A percentile compares a stretch with the other conserved stretches of the same genome.
phyloP scores from a whole-genome alignment of 2,329 filamentous ascomycete species.

The Cercospora sp. region DNA sequence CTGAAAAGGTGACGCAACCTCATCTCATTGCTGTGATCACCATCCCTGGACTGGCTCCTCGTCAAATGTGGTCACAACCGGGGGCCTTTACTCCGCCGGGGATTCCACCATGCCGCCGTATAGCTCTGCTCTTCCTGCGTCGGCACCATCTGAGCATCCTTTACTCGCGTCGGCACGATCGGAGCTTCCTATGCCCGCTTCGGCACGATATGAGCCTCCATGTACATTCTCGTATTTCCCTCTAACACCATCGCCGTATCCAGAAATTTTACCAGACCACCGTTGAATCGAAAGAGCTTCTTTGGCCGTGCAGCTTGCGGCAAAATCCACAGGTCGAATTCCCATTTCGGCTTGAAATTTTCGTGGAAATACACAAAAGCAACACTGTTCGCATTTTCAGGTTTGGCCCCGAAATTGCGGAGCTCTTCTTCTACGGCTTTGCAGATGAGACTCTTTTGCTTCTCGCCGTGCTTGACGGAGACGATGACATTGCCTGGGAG shows the following conservation, averaged over 20 bases:
- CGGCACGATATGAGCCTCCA: conserved; percentile 14
- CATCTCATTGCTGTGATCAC: no score
- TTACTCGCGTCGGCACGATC: neutral
- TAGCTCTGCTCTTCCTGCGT: neutral
- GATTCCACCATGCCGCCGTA: neutral
- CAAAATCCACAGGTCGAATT: neutral
- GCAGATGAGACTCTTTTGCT: conserved; percentile 3
- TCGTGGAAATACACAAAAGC: neutral
- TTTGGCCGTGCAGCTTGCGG: conserved; percentile 3
- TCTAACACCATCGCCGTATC: neutral
- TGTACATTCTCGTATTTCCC: conserved; percentile 8
- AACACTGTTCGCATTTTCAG: neutral
- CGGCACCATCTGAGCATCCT: neutral
- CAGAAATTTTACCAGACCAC: conserved; percentile 1
- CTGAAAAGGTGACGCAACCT: no score
- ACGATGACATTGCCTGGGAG: conserved; percentile 3
- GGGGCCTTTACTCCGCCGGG: no score
- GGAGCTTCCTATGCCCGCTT: neutral
- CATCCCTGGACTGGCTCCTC: no score
- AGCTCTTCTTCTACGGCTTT: neutral
- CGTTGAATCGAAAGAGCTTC: neutral
- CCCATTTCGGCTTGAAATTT: neutral
- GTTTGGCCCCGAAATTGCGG: neutral
- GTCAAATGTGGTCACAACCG: no score
- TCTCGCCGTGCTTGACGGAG: neutral